Evolutionary conservation across 257 asterid genomes (phyloP), one percentile per base, ranked within the genome.

Genomic region (Scutellaria barbata): DNA sequence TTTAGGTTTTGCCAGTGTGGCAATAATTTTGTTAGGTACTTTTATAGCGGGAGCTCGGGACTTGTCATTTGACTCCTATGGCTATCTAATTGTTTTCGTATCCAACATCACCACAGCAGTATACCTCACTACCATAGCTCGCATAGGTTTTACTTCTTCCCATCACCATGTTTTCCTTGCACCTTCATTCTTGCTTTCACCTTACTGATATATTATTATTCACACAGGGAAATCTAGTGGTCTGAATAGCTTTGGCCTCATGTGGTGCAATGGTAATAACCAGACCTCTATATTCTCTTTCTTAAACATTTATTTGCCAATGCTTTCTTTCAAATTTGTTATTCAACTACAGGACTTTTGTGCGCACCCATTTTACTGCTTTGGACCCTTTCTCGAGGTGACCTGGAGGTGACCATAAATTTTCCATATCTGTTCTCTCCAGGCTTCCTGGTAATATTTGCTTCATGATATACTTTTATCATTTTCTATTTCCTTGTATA

Each of bases 161-260:
- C 52, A 37, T 77, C 66, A 40, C 42, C 30, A 14, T 71, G 45
- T 18, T 61, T 57, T 10, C 41, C 63, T 63, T 58, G 77, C 56
- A 58, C 50, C 71, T 64, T 77, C 63, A 17, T 74, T 73, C 50
- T 57, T 77, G 65, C 14, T 37, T 66, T 25, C 48, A 33, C 37
- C 53, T 80, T 66, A 74, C 84, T 81, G 77, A 81, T 60, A 25
- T 66, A 35, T 72, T 66, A 35, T 72, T 42, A 60, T 60, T 54
- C 56, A 43, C 39, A 67, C 96, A 92, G 98, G 98, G 78, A 88
- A 88, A 81, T 85, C 97, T 67, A 86, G 95, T 63, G 97, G 96
- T 16, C 95, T 93, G 78, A 93, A 84, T 77, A 90, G 92, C 85
- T 93, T 93, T 80, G 98, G 98, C 66, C 97, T 93, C 62, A 93